A percentile compares a stretch with the other conserved stretches of the same genome.
phyloP scores from a whole-genome alignment of 148 eudicot species.

The Spergularia marina region DNA sequence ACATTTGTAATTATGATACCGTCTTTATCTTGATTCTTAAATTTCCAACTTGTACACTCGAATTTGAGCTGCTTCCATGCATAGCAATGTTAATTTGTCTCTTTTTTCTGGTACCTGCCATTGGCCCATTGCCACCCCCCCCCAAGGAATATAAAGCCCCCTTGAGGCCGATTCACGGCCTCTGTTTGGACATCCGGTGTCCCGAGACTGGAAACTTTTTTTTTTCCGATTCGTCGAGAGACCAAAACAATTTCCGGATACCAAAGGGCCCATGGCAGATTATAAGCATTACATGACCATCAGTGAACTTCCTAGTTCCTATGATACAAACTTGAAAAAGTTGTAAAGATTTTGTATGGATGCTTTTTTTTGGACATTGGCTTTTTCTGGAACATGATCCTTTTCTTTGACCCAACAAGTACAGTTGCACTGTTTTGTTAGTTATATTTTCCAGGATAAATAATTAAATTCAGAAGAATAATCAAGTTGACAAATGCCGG shows the following conservation, averaged over 20 bases:
- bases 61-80: background rate
- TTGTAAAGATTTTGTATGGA: background rate
- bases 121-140: background rate
- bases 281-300: background rate
- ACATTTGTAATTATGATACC: background rate
- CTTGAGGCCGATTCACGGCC: too few relatives aligned
- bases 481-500: too few relatives aligned
- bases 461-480: too few relatives aligned
- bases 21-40: constrained; percentile 8
- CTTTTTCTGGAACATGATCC: background rate
- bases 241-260: too few relatives aligned
- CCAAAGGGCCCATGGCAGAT: background rate
- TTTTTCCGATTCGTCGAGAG: too few relatives aligned
- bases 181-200: too few relatives aligned
- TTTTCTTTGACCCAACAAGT: too few relatives aligned
- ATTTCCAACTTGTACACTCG: background rate
- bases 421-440: too few relatives aligned
- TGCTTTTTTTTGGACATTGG: background rate
- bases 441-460: too few relatives aligned
- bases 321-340: too few relatives aligned
- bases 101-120: too few relatives aligned
- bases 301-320: background rate
- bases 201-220: too few relatives aligned
- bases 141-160: background rate
- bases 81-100: background rate